Base-by-base conservation (phyloP, 352 stramenopile species). In the Phytopythium ostracodes region DNA sequence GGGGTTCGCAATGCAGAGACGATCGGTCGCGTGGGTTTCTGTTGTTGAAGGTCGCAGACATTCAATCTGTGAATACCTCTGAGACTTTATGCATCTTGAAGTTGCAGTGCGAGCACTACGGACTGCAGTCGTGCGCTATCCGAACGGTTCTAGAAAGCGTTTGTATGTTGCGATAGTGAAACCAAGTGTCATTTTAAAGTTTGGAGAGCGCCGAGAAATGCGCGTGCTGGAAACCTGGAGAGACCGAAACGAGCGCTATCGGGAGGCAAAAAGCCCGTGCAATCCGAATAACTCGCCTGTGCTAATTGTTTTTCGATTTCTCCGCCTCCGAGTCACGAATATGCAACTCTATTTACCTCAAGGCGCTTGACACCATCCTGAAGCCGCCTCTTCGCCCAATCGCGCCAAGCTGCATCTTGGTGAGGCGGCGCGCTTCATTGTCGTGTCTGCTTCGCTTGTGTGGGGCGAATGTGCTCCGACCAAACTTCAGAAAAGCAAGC, bases 61-160 rank as follows among this genome's bases (percentile, higher is more conserved):
- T 68, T 62, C 57, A 62, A 56, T 42, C 47, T 25, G 52, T 25
- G 56, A 33, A 22, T 47, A 67, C 73, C 73, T 77, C 47, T 56
- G 54, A 76, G 60, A 85, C 18, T 61, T 70, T 35, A 81, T 85
- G 70, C 61, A 63, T 54, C 43, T 81, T 81, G 72, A 84, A 84
- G 75, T 81, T 79, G 56, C 58, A 53, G 24, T 27, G 22, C 22
- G 31, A 2, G 15, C 10, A n/a, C 52, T 43, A 22, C 4, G 44
- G 63, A 47, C 36, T 60, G 18, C 18, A 0, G 0, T 7, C 1
- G 11, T 2, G 20, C 18, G 29, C 29, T 25, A 9, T 38, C 52
- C n/a, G 36, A 31, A 58, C 22, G 52, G n/a, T 20, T 25, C 46
- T 52, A 52, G 24, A 11, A 52, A 33, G n/a, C 12, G 11, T 33